Evolutionary conservation across 2,329 filamentous ascomycete genomes (phyloP).

Genomic region (Diaporthe ampelina): DNA sequence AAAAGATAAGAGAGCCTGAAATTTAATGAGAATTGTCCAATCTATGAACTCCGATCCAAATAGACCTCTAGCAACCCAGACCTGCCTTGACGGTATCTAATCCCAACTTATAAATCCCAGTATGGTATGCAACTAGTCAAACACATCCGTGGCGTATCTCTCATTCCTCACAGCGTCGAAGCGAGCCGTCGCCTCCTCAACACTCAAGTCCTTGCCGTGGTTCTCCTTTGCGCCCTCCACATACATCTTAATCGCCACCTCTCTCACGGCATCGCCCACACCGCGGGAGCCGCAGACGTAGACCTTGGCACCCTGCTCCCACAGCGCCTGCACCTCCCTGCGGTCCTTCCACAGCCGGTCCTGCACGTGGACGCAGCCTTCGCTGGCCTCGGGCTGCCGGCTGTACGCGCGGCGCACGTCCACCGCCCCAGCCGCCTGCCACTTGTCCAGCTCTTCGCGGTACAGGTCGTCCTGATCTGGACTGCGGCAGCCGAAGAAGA

Average conservation of each 20-base stretch:
- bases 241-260: constrained; percentile 52
- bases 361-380: constrained; percentile 56
- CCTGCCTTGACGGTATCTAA: constrained; percentile 7
- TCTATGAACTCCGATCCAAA: neutral
- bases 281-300: constrained; percentile 72
- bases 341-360: constrained; percentile 62
- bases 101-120: neutral
- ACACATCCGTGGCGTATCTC: constrained; percentile 73
- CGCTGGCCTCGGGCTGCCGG: constrained; percentile 59
- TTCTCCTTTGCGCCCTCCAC: constrained; percentile 50
- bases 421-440: constrained; percentile 73
- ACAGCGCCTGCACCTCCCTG: constrained; percentile 50
- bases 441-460: constrained; percentile 67
- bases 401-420: constrained; percentile 73
- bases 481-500: constrained; percentile 75
- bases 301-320: constrained; percentile 60
- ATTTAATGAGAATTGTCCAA: neutral
- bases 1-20: neutral
- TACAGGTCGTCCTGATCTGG: constrained; percentile 72
- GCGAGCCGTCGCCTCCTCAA: constrained; percentile 55
- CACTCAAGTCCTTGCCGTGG: constrained; percentile 44
- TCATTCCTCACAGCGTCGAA: constrained; percentile 66
- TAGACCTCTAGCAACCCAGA: neutral
- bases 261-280: constrained; percentile 58
- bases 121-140: constrained; percentile 56